Evolutionary conservation across 2,329 filamentous ascomycete genomes (phyloP).

Genomic region (Phaeosphaeriaceae sp.): DNA sequence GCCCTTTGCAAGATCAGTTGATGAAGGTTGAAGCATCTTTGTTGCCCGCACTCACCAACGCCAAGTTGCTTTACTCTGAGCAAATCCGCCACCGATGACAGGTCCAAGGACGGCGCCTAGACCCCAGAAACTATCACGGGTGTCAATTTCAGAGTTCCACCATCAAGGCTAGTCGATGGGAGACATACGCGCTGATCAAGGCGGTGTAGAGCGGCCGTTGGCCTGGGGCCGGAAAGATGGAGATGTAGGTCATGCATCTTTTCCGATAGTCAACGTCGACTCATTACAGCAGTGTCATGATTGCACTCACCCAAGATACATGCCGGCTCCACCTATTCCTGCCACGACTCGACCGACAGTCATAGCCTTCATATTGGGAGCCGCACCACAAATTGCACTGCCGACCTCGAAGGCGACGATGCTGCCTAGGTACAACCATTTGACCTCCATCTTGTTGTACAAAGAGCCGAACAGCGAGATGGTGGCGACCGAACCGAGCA

Average conservation of each 20-base stretch:
- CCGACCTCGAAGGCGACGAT: not conserved
- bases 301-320: conserved; percentile 45
- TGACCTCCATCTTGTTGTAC: conserved; percentile 53
- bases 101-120: conserved; percentile 55
- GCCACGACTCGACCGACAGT: conserved; percentile 55
- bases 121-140: conserved; percentile 44
- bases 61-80: conserved; percentile 5
- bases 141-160: too few relatives aligned
- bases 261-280: too few relatives aligned
- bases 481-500: conserved; percentile 19
- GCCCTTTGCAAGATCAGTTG: conserved; percentile 17
- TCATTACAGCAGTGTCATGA: conserved; percentile 19
- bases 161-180: too few relatives aligned
- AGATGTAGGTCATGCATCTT: conserved; percentile 11
- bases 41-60: too few relatives aligned
- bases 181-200: too few relatives aligned
- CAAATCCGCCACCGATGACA: conserved; percentile 57
- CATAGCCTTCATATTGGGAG: conserved; percentile 34
- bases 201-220: conserved; percentile 43
- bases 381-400: conserved; percentile 17
- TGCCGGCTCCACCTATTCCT: conserved; percentile 55
- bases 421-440: conserved; percentile 39
- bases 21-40: too few relatives aligned
- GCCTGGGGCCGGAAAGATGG: conserved; percentile 31
- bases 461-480: conserved; percentile 32